Percentiles rank a stretch among this genome's conserved stretches.
These are phyloP conservation scores for Zygosaccharomyces sapae DNA, from an alignment of 1,139 yeast species.

Conservation along the genomic window DNA sequence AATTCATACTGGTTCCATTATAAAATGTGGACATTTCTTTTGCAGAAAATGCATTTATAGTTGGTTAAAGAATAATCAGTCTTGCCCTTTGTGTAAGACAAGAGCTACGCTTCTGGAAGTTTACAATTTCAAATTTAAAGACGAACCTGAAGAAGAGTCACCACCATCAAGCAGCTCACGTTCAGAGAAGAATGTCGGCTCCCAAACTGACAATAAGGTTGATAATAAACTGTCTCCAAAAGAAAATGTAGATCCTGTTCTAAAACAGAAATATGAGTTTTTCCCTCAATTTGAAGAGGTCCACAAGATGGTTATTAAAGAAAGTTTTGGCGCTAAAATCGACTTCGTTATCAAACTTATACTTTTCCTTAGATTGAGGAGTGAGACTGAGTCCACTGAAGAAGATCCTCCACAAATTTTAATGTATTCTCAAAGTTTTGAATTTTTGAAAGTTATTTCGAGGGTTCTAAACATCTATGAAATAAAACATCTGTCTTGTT, in stretches of 20 bases:
- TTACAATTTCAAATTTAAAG: conserved; percentile 30
- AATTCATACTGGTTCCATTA: conserved; percentile 70
- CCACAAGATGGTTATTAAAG: conserved; percentile 43
- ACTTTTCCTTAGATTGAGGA: conserved; percentile 53
- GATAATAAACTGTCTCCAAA: too few relatives aligned
- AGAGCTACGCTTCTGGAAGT: conserved; percentile 47
- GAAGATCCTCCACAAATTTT: conserved; percentile 54
- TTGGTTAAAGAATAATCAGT: conserved; percentile 57
- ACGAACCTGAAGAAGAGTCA: conserved; percentile 13
- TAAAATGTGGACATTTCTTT: conserved; percentile 87
- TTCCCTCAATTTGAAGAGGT: conserved; percentile 38
- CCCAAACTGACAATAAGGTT: too few relatives aligned
- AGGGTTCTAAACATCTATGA: conserved; percentile 62
- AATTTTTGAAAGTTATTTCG: conserved; percentile 60
- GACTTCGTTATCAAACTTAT: conserved; percentile 77
- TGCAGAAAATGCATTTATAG: conserved; percentile 70
- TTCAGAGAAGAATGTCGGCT: neutral
- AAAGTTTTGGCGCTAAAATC: conserved; percentile 75
- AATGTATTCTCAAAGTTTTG: conserved; percentile 84
- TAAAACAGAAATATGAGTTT: conserved; percentile 21
- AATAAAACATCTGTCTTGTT: conserved; percentile 44
- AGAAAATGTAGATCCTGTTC: conserved; percentile 10
- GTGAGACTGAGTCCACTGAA: conserved; percentile 45
- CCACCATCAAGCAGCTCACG: too few relatives aligned
- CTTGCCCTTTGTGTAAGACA: conserved; percentile 81